Base-by-base conservation (phyloP, 495 filamentous ascomycete species). In the Xylaria bambusicola region DNA sequence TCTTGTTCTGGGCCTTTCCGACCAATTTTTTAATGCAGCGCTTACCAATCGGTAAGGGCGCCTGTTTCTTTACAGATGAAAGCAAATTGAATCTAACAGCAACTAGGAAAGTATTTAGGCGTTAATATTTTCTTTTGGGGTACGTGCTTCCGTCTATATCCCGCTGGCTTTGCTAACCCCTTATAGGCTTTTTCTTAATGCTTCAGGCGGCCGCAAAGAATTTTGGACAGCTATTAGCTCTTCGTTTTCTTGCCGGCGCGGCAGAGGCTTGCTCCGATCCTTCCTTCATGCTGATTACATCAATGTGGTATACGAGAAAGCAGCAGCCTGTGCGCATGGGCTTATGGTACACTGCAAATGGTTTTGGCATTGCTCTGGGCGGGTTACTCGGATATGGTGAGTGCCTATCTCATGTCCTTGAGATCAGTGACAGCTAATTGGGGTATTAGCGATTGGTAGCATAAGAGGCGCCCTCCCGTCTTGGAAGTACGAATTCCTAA, bases 81-180 rank as follows among this genome's bases (percentile, higher is more conserved):
- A 50, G 48, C 44, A 5, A 68, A 20, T n/a, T n/a, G n/a, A n/a
- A n/a, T n/a, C 41, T 57, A 42, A 58, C 27, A 53, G 13, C 12
- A 46, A 33, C 24, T 65, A 41, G 61, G 71, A 23, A 82, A 82
- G 69, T 87, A 86, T 64, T 73, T 84, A 2, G 81, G 83, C 3
- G 68, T 67, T 9, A 86, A 85, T 52, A 86, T 87, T 49, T 81
- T 86, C 59, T 71, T 82, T 71, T 88, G 84, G 84, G 82, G 83
- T 12, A 70, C 76, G 58, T 46, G n/a, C 15, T 31, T 6, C 3
- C 18, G 0, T 2, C 3, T 27, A 13, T 46, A 12, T 6, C 8
- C 1, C 8, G 3, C 1, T 7, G 3, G 12, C 6, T 1, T 38
- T 20, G 7, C 50, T 61, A 4, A 61, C 27, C 3, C 2, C 23